Conservation (phyloP, 176 grass and related monocot species). For the Ensete glaucum region DNA sequence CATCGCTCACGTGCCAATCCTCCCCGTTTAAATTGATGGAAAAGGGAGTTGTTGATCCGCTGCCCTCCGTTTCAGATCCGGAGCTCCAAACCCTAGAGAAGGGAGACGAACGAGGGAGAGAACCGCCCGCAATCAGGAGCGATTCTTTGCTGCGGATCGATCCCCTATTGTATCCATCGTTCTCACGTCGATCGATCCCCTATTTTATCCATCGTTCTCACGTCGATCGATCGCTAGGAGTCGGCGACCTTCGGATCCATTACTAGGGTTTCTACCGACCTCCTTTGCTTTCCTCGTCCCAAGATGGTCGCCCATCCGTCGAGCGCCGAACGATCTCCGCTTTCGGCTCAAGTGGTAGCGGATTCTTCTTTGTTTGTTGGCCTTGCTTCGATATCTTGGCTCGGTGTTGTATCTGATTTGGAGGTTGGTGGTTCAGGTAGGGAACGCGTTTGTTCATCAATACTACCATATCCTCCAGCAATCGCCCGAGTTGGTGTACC, state of each 20-base stretch:
- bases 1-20: no score
- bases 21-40: no score
- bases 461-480: slow-evolving; percentile 97
- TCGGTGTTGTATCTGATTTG: slow-evolving; percentile 17
- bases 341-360: slow-evolving; percentile 63
- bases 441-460: slow-evolving; percentile 94
- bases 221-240: not conserved
- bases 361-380: not conserved
- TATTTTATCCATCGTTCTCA: not conserved
- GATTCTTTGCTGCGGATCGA: not conserved
- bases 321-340: slow-evolving; percentile 22
- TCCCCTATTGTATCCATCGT: not conserved
- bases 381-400: not conserved
- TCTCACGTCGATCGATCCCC: not conserved
- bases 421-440: slow-evolving; percentile 42
- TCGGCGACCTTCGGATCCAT: not conserved
- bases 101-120: not conserved
- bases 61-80: not conserved
- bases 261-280: not conserved
- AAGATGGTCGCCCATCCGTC: slow-evolving; percentile 50
- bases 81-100: not conserved
- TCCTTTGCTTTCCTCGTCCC: not conserved
- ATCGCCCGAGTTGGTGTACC: slow-evolving; percentile 75
- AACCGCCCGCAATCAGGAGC: not conserved
- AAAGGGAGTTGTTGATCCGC: not conserved